Evolutionary conservation across 345 rosid genomes (phyloP), one percentile per base, ranked within the genome.

Genomic region (Arabis hirsuta): DNA sequence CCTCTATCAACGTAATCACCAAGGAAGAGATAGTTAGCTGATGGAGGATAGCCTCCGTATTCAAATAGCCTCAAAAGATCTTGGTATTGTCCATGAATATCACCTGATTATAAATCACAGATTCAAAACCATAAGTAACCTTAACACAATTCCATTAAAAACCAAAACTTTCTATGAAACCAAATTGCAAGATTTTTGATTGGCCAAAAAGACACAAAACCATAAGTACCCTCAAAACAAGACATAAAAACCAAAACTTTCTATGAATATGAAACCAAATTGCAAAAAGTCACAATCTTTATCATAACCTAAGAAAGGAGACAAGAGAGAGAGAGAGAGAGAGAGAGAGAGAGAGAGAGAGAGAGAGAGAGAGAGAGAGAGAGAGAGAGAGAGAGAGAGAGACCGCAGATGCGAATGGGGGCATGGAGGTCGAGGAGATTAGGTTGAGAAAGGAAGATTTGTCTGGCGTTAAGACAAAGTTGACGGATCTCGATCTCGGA

Each of bases 1-100:
- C 99, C 99, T 64, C 99, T 84, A 68, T 96, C 99, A 0, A 92
- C 99, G 38, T 96, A 96, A 73, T 96, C 99, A 14, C 99, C 98
- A 0, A 92, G 91, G 81, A 96, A 96, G 64, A 92, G 87, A 70
- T 96, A 92, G 85, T 84, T 90, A 22, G 94, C 88, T 39, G 96
- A 66, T 5, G 99, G 96, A 57, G 99, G 99, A 75, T 90, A 87
- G 57, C 96, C 97, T 36, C 96, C 98, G 39, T 84, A 81, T 61
- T 95, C 96, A 12, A 95, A 88, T 29, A 95, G 61, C 82, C 96
- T 87, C 36, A 91, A 79, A 19, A 95, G 99, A 74, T 95, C 99
- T 82, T 82, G 98, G 74, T 88, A 94, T 59, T 94, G 98, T 68
- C 98, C 98, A 65, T 94, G 98, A 43, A 91, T 82, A 73, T 94